Percentiles rank a stretch among this genome's conserved stretches.
These are phyloP conservation scores for Rhizopus delemar DNA, from an alignment of 371 early-diverging fungal species.

Conservation along the genomic window DNA sequence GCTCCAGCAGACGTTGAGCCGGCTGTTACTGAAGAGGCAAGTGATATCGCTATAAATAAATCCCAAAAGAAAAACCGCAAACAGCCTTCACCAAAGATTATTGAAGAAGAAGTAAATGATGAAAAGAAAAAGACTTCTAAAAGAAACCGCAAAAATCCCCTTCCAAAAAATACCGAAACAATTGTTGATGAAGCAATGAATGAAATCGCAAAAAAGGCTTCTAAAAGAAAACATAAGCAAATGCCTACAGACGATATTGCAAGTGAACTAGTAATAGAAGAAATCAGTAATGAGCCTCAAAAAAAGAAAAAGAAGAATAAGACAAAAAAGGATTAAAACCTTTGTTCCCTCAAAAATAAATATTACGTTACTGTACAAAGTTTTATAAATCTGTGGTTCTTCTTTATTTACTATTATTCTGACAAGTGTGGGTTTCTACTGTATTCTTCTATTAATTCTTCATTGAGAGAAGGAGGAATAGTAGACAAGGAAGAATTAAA, in stretches of 20 bases:
- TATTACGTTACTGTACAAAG: neutral
- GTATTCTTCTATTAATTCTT: slow-evolving; percentile 15
- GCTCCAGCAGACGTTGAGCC: neutral
- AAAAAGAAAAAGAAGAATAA: neutral
- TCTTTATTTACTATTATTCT: neutral
- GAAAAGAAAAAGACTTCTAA: neutral
- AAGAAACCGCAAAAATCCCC: neutral
- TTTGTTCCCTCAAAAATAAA: neutral
- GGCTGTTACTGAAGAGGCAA: neutral
- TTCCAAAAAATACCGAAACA: neutral
- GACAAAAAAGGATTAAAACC: neutral
- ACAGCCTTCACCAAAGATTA: no score
- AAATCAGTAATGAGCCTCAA: neutral
- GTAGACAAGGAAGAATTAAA: slow-evolving; percentile 19
- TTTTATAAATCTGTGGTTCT: neutral
- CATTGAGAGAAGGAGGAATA: slow-evolving; percentile 25
- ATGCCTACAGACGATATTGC: neutral
- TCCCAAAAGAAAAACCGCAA: no score
- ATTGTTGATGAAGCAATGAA: neutral
- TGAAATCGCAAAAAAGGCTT: neutral
- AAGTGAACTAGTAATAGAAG: neutral
- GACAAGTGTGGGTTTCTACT: slow-evolving; percentile 21
- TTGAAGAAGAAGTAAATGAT: no score
- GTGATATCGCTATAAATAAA: no score
- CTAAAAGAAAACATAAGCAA: no score